phyloP scores from a whole-genome alignment of 2,329 filamentous ascomycete genomes.

The Ceratocystiopsis minuta region DNA sequence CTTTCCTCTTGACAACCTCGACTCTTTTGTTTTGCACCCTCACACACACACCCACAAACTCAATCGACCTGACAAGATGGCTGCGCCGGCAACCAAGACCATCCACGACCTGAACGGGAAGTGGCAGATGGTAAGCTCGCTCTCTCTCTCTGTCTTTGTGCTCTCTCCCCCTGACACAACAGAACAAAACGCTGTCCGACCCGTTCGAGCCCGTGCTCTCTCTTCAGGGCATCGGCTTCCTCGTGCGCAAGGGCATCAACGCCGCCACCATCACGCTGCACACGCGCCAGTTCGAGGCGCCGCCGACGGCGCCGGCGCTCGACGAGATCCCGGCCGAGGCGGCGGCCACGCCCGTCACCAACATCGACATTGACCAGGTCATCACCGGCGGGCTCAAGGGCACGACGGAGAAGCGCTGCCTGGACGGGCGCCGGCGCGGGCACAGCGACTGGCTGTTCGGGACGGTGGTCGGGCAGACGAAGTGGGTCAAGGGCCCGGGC shows the following conservation, averaged over 20 bases:
- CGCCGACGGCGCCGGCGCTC: conserved; percentile 22
- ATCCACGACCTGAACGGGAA: conserved; percentile 50
- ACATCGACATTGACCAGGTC: conserved; percentile 57
- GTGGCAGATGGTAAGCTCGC: conserved; percentile 45
- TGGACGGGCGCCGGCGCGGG: conserved; percentile 35
- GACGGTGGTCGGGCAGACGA: conserved; percentile 40
- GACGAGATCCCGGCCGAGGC: conserved; percentile 9
- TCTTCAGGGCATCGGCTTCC: conserved; percentile 55
- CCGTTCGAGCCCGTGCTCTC: conserved; percentile 48
- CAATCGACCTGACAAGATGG: no score
- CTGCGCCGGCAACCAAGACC: conserved; percentile 49
- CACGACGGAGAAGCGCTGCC: conserved; percentile 35
- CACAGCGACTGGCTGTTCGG: conserved; percentile 73
- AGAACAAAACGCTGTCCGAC: conserved; percentile 65
- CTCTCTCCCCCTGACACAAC: conserved; percentile 1
- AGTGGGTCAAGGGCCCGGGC: conserved; percentile 21
- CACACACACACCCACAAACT: no score
- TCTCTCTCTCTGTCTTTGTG: background rate
- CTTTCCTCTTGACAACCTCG: no score
- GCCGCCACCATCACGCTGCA: conserved; percentile 51
- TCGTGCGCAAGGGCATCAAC: conserved; percentile 54
- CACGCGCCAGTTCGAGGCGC: conserved; percentile 34
- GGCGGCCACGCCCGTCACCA: conserved; percentile 19
- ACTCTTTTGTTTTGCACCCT: no score
- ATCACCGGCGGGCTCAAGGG: conserved; percentile 53